These are phyloP conservation scores for Claviceps sorghi DNA, from an alignment of 2,329 filamentous ascomycete genomes.

Conservation along the genomic window DNA sequence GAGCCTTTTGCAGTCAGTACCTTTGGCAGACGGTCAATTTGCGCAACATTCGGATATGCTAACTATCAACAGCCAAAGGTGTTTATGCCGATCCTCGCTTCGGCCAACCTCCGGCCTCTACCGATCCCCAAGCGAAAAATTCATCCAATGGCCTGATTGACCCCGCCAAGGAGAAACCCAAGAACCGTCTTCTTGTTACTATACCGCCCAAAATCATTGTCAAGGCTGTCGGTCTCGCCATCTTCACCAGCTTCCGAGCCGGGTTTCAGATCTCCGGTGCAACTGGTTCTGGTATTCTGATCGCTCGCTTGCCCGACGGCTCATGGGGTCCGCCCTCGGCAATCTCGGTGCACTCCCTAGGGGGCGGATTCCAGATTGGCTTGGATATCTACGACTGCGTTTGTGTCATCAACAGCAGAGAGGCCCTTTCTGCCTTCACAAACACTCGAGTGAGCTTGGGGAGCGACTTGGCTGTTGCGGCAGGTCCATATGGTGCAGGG, in stretches of 20 bases:
- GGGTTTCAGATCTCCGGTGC: slow-evolving; percentile 53
- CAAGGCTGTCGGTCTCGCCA: slow-evolving; percentile 53
- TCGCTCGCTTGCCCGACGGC: slow-evolving; percentile 48
- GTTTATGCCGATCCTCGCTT: slow-evolving; percentile 29
- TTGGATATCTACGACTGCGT: slow-evolving; percentile 85
- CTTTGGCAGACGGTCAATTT: too few relatives aligned
- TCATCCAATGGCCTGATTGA: slow-evolving; percentile 16
- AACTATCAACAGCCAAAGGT: slow-evolving; percentile 28
- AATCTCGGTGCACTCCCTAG: slow-evolving; percentile 67
- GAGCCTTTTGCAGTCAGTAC: slow-evolving; percentile 66
- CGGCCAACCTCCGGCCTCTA: slow-evolving; percentile 16
- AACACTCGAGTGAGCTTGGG: slow-evolving; percentile 62
- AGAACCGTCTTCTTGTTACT: slow-evolving; percentile 35
- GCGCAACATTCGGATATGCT: background rate
- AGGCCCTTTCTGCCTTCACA: slow-evolving; percentile 65
- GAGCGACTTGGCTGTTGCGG: slow-evolving; percentile 62
- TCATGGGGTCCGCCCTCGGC: slow-evolving; percentile 70
- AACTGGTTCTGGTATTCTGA: slow-evolving; percentile 49
- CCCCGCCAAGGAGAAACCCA: slow-evolving; percentile 23
- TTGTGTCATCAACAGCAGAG: slow-evolving; percentile 65
- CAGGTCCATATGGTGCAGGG: slow-evolving; percentile 55
- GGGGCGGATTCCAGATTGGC: slow-evolving; percentile 65
- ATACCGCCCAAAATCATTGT: slow-evolving; percentile 46
- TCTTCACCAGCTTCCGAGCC: slow-evolving; percentile 57
- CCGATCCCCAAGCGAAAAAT: slow-evolving; percentile 16